Base-by-base conservation (phyloP, 148 eudicot species). In the Rhododendron molle region DNA sequence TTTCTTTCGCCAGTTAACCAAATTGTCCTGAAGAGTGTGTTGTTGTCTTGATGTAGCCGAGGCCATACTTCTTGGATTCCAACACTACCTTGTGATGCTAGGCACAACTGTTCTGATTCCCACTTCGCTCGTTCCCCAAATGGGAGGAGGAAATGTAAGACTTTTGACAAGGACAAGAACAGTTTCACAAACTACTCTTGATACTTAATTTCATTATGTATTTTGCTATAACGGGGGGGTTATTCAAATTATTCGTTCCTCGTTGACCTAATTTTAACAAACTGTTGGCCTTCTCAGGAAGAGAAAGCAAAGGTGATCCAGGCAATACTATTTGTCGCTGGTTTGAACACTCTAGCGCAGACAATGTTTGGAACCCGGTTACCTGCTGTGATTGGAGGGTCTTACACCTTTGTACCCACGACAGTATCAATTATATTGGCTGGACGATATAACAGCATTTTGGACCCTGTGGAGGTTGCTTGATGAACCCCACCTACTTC, bases 31-130 rank as follows among this genome's bases (percentile, higher is more conserved):
- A 83, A 67, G 15, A 65, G 72, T 28, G 60, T 46, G 34, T 47
- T 21, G 54, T 3, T 78, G 69, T 79, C 52, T 72, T 23, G 44
- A 80, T 86, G 90, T 90, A 96, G 98, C 95, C 88, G 98, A 94
- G 88, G 98, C 98, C 3, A 90, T 96, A 58, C 83, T 94, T 11
- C 95, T 96, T 81, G 98, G 98, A 47, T 96, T 96, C 90, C 98
- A 96, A 49, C 98, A 96, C 88, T 96, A 94, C 84, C 89, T 96
- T 89, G 98, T 96, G 89, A 94, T 93, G 96, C 93, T 96, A 69
- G 98, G 98, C 58, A 96, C 98, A 80, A 93, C 98, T 13, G 98
- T 96, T 86, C 92, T 94, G 38, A 96, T 96, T 85, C 98, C 98
- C 28, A 86, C 98, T 23, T 87, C 90, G 81, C 89, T 96, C 79